These are phyloP conservation scores for Penstemon davidsonii DNA, from an alignment of 257 asterid species.

Conservation along the genomic window DNA sequence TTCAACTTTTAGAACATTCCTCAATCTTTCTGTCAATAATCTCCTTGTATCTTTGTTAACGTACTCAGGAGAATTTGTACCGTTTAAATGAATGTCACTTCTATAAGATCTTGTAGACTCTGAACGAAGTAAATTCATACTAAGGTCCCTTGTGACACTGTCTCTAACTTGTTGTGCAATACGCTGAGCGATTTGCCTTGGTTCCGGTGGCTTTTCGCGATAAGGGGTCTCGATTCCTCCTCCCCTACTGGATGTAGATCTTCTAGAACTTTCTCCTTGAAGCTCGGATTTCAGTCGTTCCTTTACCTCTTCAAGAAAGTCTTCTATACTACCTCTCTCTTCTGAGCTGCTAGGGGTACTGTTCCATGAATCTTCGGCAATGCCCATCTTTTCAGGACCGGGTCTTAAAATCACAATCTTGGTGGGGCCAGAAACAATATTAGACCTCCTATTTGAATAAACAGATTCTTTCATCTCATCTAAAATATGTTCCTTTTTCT, in stretches of 20 bases:
- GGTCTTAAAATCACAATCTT: slow-evolving; percentile 91
- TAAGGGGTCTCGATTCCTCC: slow-evolving; percentile 92
- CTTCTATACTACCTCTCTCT: slow-evolving; percentile 69
- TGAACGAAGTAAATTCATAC: slow-evolving; percentile 64
- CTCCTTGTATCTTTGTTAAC: slow-evolving; percentile 66
- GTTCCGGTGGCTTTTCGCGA: slow-evolving; percentile 70
- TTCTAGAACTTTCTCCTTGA: slow-evolving; percentile 65
- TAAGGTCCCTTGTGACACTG: slow-evolving; percentile 65
- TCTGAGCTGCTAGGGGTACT: slow-evolving; percentile 77
- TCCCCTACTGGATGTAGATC: slow-evolving; percentile 68
- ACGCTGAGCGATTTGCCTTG: slow-evolving; percentile 74
- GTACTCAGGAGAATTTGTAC: slow-evolving; percentile 64
- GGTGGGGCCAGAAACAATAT: slow-evolving; percentile 47
- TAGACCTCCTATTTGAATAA: slow-evolving; percentile 35
- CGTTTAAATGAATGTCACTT: slow-evolving; percentile 62
- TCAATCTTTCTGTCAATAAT: slow-evolving; percentile 72
- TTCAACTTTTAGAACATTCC: slow-evolving; percentile 73
- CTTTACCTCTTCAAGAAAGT: slow-evolving; percentile 91
- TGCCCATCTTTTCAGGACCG: slow-evolving; percentile 56
- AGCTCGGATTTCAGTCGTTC: slow-evolving; percentile 78
- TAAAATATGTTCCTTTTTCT: slow-evolving; percentile 28
- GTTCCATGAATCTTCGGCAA: slow-evolving; percentile 59
- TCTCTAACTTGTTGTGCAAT: slow-evolving; percentile 81
- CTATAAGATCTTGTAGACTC: slow-evolving; percentile 82
- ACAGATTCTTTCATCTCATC: slow-evolving; percentile 37